Base-by-base conservation (phyloP, 2,329 filamentous ascomycete genomes). In the Ramularia collo-cygni region DNA sequence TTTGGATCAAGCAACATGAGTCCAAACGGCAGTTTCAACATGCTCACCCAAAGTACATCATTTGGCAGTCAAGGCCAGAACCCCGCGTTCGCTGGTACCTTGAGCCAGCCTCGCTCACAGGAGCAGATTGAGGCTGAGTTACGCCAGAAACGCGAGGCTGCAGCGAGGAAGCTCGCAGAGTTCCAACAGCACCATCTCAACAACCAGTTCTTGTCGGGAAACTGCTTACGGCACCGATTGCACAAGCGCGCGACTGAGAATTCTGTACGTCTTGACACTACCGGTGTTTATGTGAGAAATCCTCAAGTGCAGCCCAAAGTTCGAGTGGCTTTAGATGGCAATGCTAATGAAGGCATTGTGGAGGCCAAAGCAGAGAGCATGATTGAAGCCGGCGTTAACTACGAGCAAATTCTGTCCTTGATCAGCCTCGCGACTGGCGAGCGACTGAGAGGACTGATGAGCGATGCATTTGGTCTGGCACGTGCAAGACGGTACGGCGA, bases 391-490 rank as follows among this genome's bases (percentile, higher is more conserved):
- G 83, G 88, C 30, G 78, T 85, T 2, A 79, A 76, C 38, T 69
- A 95, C 24, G 82, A 84, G 10, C 88, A 95, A 46, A 84, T 95
- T 51, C 66, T 95, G 31, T 83, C 85, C 17, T 70, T 95, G 12
- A 61, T 95, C 42, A 92, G 87, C 4, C 74, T 95, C 41, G 85
- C 85, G 13, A 81, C 86, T 8, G 86, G 90, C 58, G 83, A 93
- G 52, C 76, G 87, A 18, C 54, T 95, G 27, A 75, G 85, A 38
- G 77, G 79, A 9, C 65, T 95, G 19, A 58, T 95, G 3, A 83
- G 89, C 56, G 88, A 95, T 53, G 80, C 86, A 8, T 76, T 80
- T 39, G 73, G 74, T 8, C 65, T 94, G 32, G 77, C 86, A 3
- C 72, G 74, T 43, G 83, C 77, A 43, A 78, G 90, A 38, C 83